Conservation (phyloP, 192 early-diverging fungal species). For the Coemansia sp. region DNA sequence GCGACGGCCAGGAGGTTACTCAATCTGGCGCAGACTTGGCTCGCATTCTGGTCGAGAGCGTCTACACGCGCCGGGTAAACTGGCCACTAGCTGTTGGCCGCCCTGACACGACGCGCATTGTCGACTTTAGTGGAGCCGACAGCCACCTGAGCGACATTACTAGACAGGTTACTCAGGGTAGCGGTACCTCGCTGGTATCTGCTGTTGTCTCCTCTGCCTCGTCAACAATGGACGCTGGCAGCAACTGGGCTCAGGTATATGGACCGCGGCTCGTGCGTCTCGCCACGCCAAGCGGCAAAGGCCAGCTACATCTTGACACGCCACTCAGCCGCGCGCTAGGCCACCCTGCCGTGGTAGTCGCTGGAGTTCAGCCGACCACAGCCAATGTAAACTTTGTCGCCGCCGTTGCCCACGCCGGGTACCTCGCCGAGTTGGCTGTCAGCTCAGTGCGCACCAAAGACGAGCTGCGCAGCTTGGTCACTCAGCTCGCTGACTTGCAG, state of each 20-base stretch:
- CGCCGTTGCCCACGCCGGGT: conserved; percentile 86
- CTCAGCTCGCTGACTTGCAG: conserved; percentile 71
- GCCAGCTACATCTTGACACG: conserved; percentile 77
- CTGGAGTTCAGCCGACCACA: conserved; percentile 87
- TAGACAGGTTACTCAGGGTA: conserved; percentile 81
- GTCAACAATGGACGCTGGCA: not conserved
- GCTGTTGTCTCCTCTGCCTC: conserved; percentile 7
- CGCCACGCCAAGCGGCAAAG: not conserved
- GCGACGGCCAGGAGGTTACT: conserved; percentile 24
- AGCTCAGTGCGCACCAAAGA: conserved; percentile 75
- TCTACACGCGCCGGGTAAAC: conserved; percentile 30
- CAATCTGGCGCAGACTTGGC: conserved; percentile 16
- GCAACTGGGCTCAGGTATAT: conserved; percentile 80
- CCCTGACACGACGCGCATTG: conserved; percentile 63
- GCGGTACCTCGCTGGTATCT: conserved; percentile 62
- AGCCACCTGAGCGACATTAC: conserved; percentile 81
- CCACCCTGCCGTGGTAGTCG: conserved; percentile 88
- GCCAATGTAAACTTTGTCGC: conserved; percentile 76
- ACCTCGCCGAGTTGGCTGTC: conserved; percentile 88
- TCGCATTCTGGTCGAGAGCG: conserved; percentile 21
- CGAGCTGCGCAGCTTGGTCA: conserved; percentile 67
- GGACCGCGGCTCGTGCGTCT: conserved; percentile 73
- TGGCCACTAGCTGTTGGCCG: conserved; percentile 36
- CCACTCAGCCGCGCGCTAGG: conserved; percentile 78
- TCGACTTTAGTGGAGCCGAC: conserved; percentile 88